Base-by-base conservation (phyloP, 805 yeast genomes). In the Schizosaccharomyces japonicus region DNA sequence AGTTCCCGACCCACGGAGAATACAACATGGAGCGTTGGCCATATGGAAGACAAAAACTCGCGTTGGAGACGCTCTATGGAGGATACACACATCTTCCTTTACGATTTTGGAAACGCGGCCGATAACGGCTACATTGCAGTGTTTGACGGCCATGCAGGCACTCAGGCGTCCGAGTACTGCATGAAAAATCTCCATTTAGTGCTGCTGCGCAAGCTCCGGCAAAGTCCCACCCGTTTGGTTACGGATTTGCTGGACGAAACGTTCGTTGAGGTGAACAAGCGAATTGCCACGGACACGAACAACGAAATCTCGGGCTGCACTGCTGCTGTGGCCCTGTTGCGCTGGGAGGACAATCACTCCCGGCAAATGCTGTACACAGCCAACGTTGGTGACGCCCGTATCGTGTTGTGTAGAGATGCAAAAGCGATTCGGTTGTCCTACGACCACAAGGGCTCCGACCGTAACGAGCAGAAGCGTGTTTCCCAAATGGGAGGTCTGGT, bases 81-180 rank as follows among this genome's bases (percentile, higher is more conserved):
- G 59, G 98, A 87, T 60, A 90, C 87, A 5, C 96, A 87, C 60
- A 80, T 92, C 0, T 82, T 80, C 56, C 83, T 84, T 34, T 84
- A 90, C 53, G 84, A 85, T 64, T 85, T 80, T 65, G 90, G 85
- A n/a, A 93, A 82, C 54, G 48, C 48, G 8, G 53, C 55, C 1
- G 49, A 84, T 59, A 80, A 94, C 79, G 96, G 95, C 1, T 87
- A 81, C 59, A 84, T 87, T 69, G 96, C 92, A 15, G 71, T 87
- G 1, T 87, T 84, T 62, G 98, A 87, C 62, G 98, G 98, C 8
- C 98, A 87, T 63, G 96, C 96, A 1, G 98, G 98, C 21, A 75
- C 75, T 49, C 82, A 76, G 54, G 78, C 93, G 6, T 93, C 98
- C 1, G 73, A 87, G 56, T 85, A 94, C 92, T 84, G 95, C 64